Evolutionary conservation across 2,329 filamentous ascomycete genomes (phyloP), one percentile per base, ranked within the genome.

Genomic region (Celoporthe dispersa): DNA sequence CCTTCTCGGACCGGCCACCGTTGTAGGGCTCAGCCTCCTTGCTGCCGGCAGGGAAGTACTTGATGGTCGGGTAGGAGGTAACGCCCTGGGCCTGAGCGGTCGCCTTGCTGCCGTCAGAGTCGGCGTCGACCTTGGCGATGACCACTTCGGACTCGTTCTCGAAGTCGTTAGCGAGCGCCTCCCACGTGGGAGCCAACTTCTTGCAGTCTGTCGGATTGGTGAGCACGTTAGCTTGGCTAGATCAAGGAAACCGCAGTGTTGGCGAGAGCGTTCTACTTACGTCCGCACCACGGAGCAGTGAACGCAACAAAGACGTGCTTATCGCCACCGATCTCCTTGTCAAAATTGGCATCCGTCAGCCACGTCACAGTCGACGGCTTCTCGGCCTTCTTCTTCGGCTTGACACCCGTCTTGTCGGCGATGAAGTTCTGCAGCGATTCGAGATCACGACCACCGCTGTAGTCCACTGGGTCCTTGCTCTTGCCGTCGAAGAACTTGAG

Each of bases 401-500:
- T 94, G 71, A 94, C 81, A 66, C 94, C 93, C 11, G 93, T 94
- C 90, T 98, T 97, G 78, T 97, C 91, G 7, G 86, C 86, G 72
- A 99, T 89, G 81, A 96, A 99, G 63, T 87, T 86, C 67, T 85
- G 87, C 82, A 99, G 84, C 80, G 91, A 93, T 76, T 98, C 96
- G 35, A 99, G 80, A 80, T 98, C 95, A 69, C 96, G 89, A 41
- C 93, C 94, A 71, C 93, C 91, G 71, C 88, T 92, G 85, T 98
- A 99, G 72, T 98, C 94, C 73, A 87, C 84, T 0, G 95, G 94
- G 78, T 88, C 91, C 71, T 94, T 90, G 79, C 91, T 95, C 87
- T 97, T 97, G 75, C 96, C 96, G 81, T 98, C 94, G 78, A 99
- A 99, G 87, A 89, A 99, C 84, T 99, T 99, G 78, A 99, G 84